Percentiles rank a stretch among this genome's conserved stretches.
Evolutionary conservation across 108 stramenopile species (phyloP).

Genomic region (Nannochloropsis oceanica): DNA sequence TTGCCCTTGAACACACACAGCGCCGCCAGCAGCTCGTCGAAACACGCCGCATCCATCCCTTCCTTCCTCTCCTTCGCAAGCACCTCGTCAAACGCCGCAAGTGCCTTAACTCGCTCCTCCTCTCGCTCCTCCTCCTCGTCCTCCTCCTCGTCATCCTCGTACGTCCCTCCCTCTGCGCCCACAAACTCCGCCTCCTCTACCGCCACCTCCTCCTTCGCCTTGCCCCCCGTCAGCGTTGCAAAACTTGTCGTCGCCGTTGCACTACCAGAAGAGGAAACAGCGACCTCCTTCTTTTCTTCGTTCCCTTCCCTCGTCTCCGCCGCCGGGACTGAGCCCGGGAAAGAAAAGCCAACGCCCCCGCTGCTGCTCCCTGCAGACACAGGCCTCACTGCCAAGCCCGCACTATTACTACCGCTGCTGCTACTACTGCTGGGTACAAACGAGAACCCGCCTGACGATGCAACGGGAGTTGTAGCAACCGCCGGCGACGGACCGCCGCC

Average conservation of each 20-base stretch:
- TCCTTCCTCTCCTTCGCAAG: not conserved
- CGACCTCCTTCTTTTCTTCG: not conserved
- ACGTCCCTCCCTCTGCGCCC: not conserved
- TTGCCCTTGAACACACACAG: not conserved
- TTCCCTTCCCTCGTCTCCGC: not conserved
- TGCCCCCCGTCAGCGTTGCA: not conserved
- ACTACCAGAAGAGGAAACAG: no score
- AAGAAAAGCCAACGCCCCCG: no score
- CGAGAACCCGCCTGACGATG: no score
- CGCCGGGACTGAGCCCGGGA: not conserved
- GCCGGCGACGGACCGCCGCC: no score
- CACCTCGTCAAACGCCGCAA: not conserved
- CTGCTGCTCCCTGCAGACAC: no score
- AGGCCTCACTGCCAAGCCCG: no score
- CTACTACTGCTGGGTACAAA: no score
- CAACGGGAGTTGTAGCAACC: no score
- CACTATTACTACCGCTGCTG: no score
- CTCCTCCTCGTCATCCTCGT: not conserved
- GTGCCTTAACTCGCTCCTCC: not conserved
- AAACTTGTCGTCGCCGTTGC: not conserved
- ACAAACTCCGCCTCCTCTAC: not conserved
- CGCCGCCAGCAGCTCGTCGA: not conserved
- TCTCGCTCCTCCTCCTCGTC: not conserved
- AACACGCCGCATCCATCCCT: not conserved
- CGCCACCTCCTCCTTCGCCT: not conserved